Percentiles rank a stretch among this genome's conserved stretches.
Conservation (phyloP, 2,329 filamentous ascomycete genomes). For the Chrysoporthe austroafricana region DNA sequence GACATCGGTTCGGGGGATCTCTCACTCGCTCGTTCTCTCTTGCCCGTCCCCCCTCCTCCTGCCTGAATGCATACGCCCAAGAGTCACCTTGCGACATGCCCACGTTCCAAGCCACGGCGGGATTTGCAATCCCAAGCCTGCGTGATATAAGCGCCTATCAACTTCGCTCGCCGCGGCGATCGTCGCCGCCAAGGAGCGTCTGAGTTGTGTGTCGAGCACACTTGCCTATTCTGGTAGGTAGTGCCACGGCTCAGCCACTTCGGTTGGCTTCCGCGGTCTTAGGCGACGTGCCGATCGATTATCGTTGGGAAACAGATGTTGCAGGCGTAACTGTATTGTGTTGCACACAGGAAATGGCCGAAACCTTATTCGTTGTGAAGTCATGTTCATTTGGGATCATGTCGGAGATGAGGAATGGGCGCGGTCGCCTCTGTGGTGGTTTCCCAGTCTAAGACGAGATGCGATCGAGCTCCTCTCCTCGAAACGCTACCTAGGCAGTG, state of each 20-base stretch:
- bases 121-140: not conserved
- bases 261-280: not conserved
- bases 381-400: not conserved
- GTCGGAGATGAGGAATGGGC: not conserved
- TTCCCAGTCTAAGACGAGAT: not conserved
- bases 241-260: not conserved
- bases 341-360: not conserved
- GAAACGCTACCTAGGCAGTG: not conserved
- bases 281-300: not conserved
- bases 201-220: not conserved
- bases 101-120: not conserved
- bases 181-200: not conserved
- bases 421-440: not conserved
- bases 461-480: not conserved
- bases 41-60: no score
- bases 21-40: no score
- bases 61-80: no score
- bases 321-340: no score
- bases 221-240: conserved; percentile 4
- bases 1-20: no score
- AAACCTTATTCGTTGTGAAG: not conserved
- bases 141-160: not conserved
- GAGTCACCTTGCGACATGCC: no score
- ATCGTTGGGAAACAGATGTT: no score
- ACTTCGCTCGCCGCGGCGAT: not conserved